Evolutionary conservation across 2,329 filamentous ascomycete genomes (phyloP), one percentile per base, ranked within the genome.

Genomic region (Trematosphaeria pertusa): DNA sequence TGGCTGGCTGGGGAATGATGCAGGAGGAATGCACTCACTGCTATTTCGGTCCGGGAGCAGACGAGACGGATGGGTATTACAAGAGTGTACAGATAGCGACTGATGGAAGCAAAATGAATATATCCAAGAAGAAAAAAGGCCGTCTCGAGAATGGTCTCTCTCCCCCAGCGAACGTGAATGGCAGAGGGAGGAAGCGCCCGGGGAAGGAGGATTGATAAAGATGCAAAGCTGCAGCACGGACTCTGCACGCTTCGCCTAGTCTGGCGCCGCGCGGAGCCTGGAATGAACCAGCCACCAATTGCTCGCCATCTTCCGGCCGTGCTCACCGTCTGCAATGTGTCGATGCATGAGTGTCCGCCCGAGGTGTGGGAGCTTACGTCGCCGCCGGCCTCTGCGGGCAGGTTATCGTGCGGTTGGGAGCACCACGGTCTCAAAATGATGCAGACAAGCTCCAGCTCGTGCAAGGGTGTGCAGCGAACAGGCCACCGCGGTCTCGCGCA

Each of bases 111-210:
- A 5, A 6, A 24, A 21, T 8, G n/a, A 31, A 14, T 30, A 39
- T 26, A 4, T 17, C 20, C 18, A 22, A 31, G 28, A 36, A 28
- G 32, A 43, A 36, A 3, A 34, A 28, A 20, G 14, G 12, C 24
- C 24, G 24, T 33, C 34, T 37, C 42, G 26, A 37, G 19, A 37
- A 26, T 33, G 31, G 42, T 26, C 19, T 33, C 11, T 17, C 37
- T 50, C 47, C 55, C 52, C 52, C 54, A 70, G 59, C 65, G 65
- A 71, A 52, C 52, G 67, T 61, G 61, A 56, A 50, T 42, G 54
- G 46, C 50, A 48, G 52, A 43, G 46, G 46, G 22, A 36, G 15
- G 20, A 47, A 43, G n/a, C 21, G 22, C 17, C 42, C 39, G 46
- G 48, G 44, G 53, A 22, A 39, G 40, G 46, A 31, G 19, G 40